Conservation (phyloP, 495 filamentous ascomycete species). For the Cenococcum geophilum region DNA sequence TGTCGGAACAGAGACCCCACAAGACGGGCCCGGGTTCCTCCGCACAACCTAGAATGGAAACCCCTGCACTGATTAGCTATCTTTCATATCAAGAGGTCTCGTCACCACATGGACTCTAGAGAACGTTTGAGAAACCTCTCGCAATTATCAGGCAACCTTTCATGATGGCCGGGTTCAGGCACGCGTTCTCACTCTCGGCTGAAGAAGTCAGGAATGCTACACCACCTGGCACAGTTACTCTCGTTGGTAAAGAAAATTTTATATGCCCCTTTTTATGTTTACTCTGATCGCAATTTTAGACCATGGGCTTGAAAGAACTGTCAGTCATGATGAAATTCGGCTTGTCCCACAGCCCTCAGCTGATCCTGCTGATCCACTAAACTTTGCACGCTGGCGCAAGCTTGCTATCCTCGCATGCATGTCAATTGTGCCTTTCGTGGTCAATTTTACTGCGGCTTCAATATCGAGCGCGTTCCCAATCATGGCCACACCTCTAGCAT, state of each 20-base stretch:
- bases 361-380: conserved; percentile 15
- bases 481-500: conserved; percentile 7
- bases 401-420: background rate
- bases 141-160: no score
- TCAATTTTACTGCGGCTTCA: conserved; percentile 13
- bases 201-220: conserved; percentile 9
- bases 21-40: no score
- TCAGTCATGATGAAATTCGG: conserved; percentile 7
- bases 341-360: conserved; percentile 12
- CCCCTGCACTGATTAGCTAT: no score
- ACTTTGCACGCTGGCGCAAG: conserved; percentile 5
- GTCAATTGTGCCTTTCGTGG: conserved; percentile 2
- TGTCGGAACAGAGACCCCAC: no score
- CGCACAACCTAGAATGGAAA: no score
- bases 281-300: background rate
- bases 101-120: no score
- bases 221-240: conserved; percentile 13
- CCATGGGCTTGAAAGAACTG: no score
- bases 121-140: no score
- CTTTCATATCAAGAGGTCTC: no score
- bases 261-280: no score
- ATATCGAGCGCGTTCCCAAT: conserved; percentile 12
- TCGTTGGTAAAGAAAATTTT: conserved; percentile 10
- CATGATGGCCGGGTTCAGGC: no score
- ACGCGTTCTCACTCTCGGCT: background rate